A percentile compares a stretch with the other conserved stretches of the same genome.
phyloP scores from a whole-genome alignment of 805 yeast species.

The Sungouiozyma intestinalis region DNA sequence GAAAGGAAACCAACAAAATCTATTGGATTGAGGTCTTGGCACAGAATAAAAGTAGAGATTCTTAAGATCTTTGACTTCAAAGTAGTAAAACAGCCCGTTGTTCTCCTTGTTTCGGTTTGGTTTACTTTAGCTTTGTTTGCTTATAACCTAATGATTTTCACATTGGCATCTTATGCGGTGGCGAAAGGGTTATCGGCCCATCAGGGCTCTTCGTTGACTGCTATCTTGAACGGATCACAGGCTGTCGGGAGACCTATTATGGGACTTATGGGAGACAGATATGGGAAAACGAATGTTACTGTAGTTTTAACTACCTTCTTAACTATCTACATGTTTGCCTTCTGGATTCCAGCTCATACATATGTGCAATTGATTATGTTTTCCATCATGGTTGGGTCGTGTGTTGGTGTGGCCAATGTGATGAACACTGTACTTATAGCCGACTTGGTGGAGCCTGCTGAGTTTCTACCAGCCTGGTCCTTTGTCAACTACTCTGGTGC shows the following conservation, averaged over 20 bases:
- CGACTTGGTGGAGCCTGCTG: slow-evolving; percentile 31
- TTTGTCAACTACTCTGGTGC: slow-evolving; percentile 27
- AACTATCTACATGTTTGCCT: slow-evolving; percentile 32
- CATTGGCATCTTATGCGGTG: slow-evolving; percentile 37
- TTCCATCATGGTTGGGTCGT: slow-evolving; percentile 34
- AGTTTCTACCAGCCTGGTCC: slow-evolving; percentile 32
- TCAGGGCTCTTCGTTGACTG: slow-evolving; percentile 37
- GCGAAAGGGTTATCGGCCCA: slow-evolving; percentile 35
- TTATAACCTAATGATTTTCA: slow-evolving; percentile 36
- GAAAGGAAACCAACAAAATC: slow-evolving; percentile 33
- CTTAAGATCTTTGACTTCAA: slow-evolving; percentile 10
- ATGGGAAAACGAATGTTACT: slow-evolving; percentile 40
- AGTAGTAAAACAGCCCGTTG: slow-evolving; percentile 16
- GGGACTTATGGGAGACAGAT: slow-evolving; percentile 35
- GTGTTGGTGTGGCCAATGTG: slow-evolving; percentile 37
- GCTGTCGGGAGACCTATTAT: slow-evolving; percentile 39
- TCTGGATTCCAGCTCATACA: slow-evolving; percentile 39
- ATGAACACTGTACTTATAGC: slow-evolving; percentile 33
- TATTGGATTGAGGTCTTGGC: slow-evolving; percentile 19
- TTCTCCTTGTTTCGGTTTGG: slow-evolving; percentile 31
- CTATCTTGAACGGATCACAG: slow-evolving; percentile 37
- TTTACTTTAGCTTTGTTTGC: slow-evolving; percentile 29
- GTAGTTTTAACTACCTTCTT: slow-evolving; percentile 29
- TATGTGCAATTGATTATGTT: slow-evolving; percentile 34
- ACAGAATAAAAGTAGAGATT: slow-evolving; percentile 20